Evolutionary conservation across 164 flowering plant species (phyloP), one percentile per base, ranked within the genome.

Genomic region (Chimonanthus salicifolius): DNA sequence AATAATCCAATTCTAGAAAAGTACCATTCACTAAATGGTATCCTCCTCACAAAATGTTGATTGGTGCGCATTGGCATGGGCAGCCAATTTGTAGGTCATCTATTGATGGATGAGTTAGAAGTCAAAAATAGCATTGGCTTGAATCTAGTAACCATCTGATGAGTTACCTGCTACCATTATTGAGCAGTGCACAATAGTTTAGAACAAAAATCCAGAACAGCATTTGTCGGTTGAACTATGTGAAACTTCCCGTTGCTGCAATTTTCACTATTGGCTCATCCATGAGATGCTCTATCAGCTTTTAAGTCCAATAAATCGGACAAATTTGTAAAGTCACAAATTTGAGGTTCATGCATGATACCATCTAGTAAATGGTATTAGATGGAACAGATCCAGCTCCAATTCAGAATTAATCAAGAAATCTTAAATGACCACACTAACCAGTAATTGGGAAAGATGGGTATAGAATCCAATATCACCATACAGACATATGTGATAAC

Each of bases 401-500:
- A 54, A 54, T 54, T 54, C 15, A 13, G 33, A 33, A 33, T 33
- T 54, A 16, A 13, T 2, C 44, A 64, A 20, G 9, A 71, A 47
- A 20, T 46, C 43, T 33, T 21, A 60, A 65, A 74, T 7, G 70
- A 70, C 16, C 20, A 71, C 46, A 85, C 94, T 86, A 47, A 94
- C 98, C 97, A 83, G 72, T 91, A 94, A 82, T 90, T 89, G 15
- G 95, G 95, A 74, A 91, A 88, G 47, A 80, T 46, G 3, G 94
- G 95, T 75, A 94, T 84, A 66, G 97, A 90, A 83, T 94, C 98
- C 80, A 94, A 64, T 48, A 88, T 81, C 82, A 91, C 85, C 87
- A 94, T 77, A 77, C 95, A 90, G 46, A 80, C 81, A 79, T 73
- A 94, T 62, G 98, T 89, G 7, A 87, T 86, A 70, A 87, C 3